Base-by-base conservation (phyloP, 2,329 filamentous ascomycete species). In the Aspergillus sp. region DNA sequence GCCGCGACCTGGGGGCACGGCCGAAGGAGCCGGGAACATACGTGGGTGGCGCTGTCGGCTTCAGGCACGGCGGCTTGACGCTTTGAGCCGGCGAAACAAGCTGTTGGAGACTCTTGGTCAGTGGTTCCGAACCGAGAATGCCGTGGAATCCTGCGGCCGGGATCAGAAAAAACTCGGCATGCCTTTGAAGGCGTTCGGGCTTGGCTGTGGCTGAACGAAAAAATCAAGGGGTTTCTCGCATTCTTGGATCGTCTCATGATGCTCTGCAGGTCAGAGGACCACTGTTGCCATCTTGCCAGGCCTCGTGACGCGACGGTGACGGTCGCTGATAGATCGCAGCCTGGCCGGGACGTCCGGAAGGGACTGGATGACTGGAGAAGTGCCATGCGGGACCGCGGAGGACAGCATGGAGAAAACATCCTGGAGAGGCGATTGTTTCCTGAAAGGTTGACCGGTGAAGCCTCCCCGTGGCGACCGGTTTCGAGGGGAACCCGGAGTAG, bases 401-500 rank as follows among this genome's bases (percentile, higher is more conserved):
- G 8, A 41, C 38, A 42, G 45, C 39, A 30, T 51, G 54, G 55
- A 57, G 50, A 53, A 53, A 39, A n/a, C 13, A 49, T 17, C 18
- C 41, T 45, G 50, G 50, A 54, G 55, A 53, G 44, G 18, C 50
- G 43, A 50, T 30, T 48, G 20, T 57, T 54, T 38, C 55, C 55
- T 15, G 48, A 45, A 39, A 22, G 13, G 50, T 41, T 57, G 44
- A 54, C 55, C 55, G 55, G 55, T 57, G 50, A 57, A 36, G 17
- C 18, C 47, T 30, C 48, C 54, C 47, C 48, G 15, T 56, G 30
- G 47, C 26, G 9, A 11, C 26, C 9, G 7, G 22, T 9, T 30
- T 30, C 26, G 26, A 30, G 54, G 53, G 39, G 54, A 41, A 30
- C 26, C 26, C 26, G 26, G 26, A 30, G 26, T 30, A 30, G 26